Evolutionary conservation across 2,329 filamentous ascomycete species (phyloP), one percentile per base, ranked within the genome.

Genomic region (Myriosclerotinia duriaeana): DNA sequence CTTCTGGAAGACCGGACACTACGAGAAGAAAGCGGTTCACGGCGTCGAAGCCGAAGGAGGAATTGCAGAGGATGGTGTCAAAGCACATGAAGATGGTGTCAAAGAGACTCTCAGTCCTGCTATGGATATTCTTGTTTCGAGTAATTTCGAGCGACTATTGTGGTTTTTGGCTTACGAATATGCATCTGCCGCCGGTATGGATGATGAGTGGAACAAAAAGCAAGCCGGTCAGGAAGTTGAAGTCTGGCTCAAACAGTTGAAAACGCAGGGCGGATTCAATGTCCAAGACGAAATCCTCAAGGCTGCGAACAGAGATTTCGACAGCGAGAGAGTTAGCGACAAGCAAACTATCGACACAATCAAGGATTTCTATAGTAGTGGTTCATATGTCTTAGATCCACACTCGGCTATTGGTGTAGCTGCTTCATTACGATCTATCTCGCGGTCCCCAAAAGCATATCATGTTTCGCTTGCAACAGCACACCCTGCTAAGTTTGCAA

Each of bases 81-180:
- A 87, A 72, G 84, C 85, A 9, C 87, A 92, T 68, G 79, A 81
- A 54, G 86, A 87, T 54, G 92, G 91, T 48, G 92, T 94, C 69
- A 93, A 92, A 80, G 93, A 96, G 80, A 99, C 95, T 0, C 85
- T 96, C 62, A 93, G 90, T 72, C 95, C 95, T 0, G 95, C 95
- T 55, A 98, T 99, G 95, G 95, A 99, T 78, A 98, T 98, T 71
- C 83, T 98, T 4, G 93, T 98, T 15, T 94, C 90, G 34, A 95
- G 90, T 77, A 99, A 99, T 82, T 98, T 99, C 77, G 95, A 99
- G 83, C 87, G 95, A 42, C 83, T 99, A 6, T 84, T 99, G 14
- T 98, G 94, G 94, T 97, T 92, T 82, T 82, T 98, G 38, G 89
- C 92, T 1, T 91, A 92, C 79, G 85, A 90, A 72, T 89, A 88